Conservation (phyloP, 2,329 filamentous ascomycete species). For the Pseudopyrenochaeta lycopersici region DNA sequence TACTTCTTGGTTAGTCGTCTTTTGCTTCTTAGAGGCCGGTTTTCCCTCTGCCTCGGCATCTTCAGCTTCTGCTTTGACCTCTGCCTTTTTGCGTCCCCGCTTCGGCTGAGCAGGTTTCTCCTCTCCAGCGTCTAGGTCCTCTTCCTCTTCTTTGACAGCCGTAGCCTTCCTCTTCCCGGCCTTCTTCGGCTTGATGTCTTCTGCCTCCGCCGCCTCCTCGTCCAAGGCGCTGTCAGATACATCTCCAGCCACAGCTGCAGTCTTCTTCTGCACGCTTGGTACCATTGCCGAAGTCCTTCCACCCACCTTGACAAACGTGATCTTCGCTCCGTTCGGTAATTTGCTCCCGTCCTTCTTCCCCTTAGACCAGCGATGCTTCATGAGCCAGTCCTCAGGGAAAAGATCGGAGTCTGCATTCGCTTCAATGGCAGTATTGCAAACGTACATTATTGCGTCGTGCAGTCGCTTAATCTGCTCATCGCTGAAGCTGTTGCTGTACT, state of each 20-base stretch:
- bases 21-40: slow-evolving; percentile 37
- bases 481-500: slow-evolving; percentile 84
- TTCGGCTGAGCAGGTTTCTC: slow-evolving; percentile 25
- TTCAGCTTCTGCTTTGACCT: slow-evolving; percentile 30
- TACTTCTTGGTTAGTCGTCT: slow-evolving; percentile 18
- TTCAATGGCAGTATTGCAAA: slow-evolving; percentile 82
- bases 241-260: slow-evolving; percentile 65
- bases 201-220: slow-evolving; percentile 27
- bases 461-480: slow-evolving; percentile 76
- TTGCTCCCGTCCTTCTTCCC: slow-evolving; percentile 75
- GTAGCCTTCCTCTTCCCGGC: slow-evolving; percentile 47
- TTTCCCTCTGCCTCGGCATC: slow-evolving; percentile 32
- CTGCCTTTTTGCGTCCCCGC: slow-evolving; percentile 29
- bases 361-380: slow-evolving; percentile 89
- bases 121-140: slow-evolving; percentile 10
- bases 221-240: slow-evolving; percentile 48
- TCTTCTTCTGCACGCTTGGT: slow-evolving; percentile 86
- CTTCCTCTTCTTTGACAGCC: slow-evolving; percentile 30
- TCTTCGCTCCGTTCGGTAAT: slow-evolving; percentile 84
- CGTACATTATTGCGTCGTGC: slow-evolving; percentile 76
- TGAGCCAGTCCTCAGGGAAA: slow-evolving; percentile 87
- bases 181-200: slow-evolving; percentile 39
- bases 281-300: slow-evolving; percentile 91
- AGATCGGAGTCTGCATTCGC: slow-evolving; percentile 80
- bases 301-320: slow-evolving; percentile 87